Percentiles rank a stretch among this genome's conserved stretches.
phyloP scores from a whole-genome alignment of 2,329 filamentous ascomycete species.

The Tolypocladium tropicale region DNA sequence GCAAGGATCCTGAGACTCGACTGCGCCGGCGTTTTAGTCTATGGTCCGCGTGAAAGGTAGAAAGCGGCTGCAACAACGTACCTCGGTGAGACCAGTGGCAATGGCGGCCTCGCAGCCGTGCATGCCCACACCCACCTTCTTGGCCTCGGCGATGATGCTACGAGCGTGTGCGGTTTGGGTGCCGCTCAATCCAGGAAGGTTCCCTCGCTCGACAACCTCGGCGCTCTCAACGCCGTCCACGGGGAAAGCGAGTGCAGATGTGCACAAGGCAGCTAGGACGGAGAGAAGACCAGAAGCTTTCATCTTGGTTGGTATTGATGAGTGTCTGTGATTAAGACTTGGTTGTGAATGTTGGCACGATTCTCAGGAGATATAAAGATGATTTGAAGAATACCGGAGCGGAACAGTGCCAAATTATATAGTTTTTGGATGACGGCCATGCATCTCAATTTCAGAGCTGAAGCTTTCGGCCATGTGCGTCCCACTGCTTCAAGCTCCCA shows the following conservation, averaged over 20 bases:
- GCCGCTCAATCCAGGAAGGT: background rate
- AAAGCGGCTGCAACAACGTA: background rate
- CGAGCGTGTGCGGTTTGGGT: background rate
- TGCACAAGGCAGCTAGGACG: background rate
- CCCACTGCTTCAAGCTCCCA: background rate
- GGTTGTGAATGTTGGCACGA: background rate
- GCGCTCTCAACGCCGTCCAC: background rate
- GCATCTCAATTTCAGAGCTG: too few relatives aligned
- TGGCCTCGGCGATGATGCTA: background rate
- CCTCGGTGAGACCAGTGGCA: background rate
- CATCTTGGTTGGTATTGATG: background rate
- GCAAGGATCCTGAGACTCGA: conserved; percentile 4
- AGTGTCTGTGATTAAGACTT: background rate
- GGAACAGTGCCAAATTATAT: background rate
- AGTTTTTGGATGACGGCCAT: background rate
- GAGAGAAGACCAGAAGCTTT: background rate
- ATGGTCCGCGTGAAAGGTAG: background rate
- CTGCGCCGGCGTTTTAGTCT: background rate
- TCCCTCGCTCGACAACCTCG: background rate
- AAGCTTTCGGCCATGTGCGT: too few relatives aligned
- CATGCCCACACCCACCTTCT: background rate
- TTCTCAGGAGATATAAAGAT: too few relatives aligned
- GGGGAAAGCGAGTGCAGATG: background rate
- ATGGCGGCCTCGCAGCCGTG: background rate
- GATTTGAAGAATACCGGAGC: too few relatives aligned